These are phyloP conservation scores for Solanum peruvianum DNA, from an alignment of 257 asterid genomes.

Conservation along the genomic window DNA sequence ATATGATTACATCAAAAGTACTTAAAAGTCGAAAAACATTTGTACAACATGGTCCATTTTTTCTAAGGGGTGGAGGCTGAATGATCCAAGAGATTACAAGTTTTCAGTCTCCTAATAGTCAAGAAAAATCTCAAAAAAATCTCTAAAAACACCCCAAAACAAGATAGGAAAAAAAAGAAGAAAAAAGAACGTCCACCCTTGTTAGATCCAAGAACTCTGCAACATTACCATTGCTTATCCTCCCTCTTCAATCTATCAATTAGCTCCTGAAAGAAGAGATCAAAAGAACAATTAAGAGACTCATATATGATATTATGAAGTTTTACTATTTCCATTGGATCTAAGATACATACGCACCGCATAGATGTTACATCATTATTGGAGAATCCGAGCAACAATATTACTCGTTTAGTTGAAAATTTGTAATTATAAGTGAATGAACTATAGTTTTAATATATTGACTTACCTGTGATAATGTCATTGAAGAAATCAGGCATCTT, in stretches of 20 bases:
- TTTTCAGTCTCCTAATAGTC: neutral
- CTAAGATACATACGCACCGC: neutral
- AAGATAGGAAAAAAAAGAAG: neutral
- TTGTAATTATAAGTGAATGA: neutral
- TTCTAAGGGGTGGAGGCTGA: neutral
- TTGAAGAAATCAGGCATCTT: neutral
- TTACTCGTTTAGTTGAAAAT: neutral
- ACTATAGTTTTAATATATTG: neutral
- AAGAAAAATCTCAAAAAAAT: neutral
- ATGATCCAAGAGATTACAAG: neutral
- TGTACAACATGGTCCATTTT: slow-evolving; percentile 1
- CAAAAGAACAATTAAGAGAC: neutral
- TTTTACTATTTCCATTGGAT: neutral
- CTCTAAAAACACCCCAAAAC: neutral
- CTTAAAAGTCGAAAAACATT: neutral
- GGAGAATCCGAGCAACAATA: neutral
- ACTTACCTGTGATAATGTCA: neutral
- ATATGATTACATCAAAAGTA: neutral
- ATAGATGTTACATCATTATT: neutral
- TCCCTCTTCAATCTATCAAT: neutral
- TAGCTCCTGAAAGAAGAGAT: neutral
- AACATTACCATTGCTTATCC: neutral
- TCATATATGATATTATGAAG: neutral
- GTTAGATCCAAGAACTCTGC: neutral
- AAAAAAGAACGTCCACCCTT: neutral